These are phyloP conservation scores for Tylopilus cervinicoccineus DNA, from an alignment of 768 basidiomycete genomes.

Conservation along the genomic window DNA sequence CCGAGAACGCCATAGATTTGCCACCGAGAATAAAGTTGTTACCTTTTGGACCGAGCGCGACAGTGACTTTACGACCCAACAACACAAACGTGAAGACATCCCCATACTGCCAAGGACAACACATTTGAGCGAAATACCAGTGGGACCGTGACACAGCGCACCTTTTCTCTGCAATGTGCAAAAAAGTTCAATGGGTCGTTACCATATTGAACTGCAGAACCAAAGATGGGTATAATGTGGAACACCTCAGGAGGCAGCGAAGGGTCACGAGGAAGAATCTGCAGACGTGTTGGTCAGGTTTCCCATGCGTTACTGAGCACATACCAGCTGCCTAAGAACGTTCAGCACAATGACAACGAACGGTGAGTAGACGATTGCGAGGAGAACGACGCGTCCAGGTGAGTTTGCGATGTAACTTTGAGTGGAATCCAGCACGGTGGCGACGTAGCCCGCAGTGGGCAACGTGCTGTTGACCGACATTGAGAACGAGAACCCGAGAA, in stretches of 20 bases:
- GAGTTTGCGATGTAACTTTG: conserved; percentile 21
- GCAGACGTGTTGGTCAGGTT: conserved; percentile 3
- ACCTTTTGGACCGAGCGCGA: conserved; percentile 85
- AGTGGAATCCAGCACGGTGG: conserved; percentile 13
- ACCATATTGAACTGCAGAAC: conserved; percentile 86
- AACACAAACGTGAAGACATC: conserved; percentile 96
- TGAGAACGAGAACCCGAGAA: conserved; percentile 4
- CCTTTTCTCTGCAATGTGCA: conserved; percentile 74
- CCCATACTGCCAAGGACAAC: conserved; percentile 62
- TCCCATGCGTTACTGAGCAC: conserved; percentile 16
- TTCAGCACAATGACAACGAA: conserved; percentile 68
- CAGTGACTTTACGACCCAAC: conserved; percentile 86
- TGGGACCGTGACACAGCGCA: conserved; percentile 29
- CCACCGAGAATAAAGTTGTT: conserved; percentile 95
- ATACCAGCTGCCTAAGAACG: conserved; percentile 73
- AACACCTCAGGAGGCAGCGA: conserved; percentile 88
- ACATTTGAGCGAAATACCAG: neutral
- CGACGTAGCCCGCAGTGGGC: conserved; percentile 24
- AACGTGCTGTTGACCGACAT: conserved; percentile 26
- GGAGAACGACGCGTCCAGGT: conserved; percentile 32
- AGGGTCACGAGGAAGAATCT: conserved; percentile 67
- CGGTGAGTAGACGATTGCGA: conserved; percentile 59
- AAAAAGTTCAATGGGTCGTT: conserved; percentile 92
- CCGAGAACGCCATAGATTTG: conserved; percentile 86
- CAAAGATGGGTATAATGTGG: conserved; percentile 87